Percentiles rank a stretch among this genome's conserved stretches.
These are phyloP conservation scores for Euphorbia peplus DNA, from an alignment of 345 rosid genomes.

Conservation along the genomic window DNA sequence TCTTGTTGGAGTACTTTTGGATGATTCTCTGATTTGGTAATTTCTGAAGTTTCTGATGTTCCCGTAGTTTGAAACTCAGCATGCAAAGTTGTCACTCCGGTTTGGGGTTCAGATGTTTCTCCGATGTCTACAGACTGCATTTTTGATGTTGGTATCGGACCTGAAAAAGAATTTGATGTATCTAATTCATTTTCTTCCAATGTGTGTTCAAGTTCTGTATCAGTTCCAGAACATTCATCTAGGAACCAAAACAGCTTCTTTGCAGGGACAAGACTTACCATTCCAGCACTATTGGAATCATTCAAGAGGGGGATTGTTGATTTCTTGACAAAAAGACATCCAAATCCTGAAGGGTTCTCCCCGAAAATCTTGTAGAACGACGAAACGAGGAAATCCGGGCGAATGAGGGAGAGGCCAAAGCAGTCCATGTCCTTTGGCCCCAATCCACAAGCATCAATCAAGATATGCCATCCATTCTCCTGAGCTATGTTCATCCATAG, in stretches of 20 bases:
- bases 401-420: slow-evolving; percentile 80
- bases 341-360: slow-evolving; percentile 90
- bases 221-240: slow-evolving; percentile 39
- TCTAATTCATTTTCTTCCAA: slow-evolving; percentile 26
- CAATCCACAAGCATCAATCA: slow-evolving; percentile 88
- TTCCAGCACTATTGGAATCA: slow-evolving; percentile 52
- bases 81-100: slow-evolving; percentile 12
- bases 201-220: slow-evolving; percentile 24
- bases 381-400: slow-evolving; percentile 80
- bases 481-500: slow-evolving; percentile 85
- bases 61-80: slow-evolving; percentile 23
- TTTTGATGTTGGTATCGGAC: slow-evolving; percentile 33
- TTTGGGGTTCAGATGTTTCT: slow-evolving; percentile 28
- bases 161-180: slow-evolving; percentile 44
- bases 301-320: slow-evolving; percentile 53
- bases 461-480: slow-evolving; percentile 87
- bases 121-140: slow-evolving; percentile 23
- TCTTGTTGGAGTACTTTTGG: slow-evolving; percentile 16
- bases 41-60: slow-evolving; percentile 14
- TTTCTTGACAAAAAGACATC: slow-evolving; percentile 89
- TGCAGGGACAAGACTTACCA: slow-evolving; percentile 63
- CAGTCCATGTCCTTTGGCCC: slow-evolving; percentile 97
- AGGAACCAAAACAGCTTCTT: slow-evolving; percentile 32
- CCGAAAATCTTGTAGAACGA: slow-evolving; percentile 93
- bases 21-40: slow-evolving; percentile 3